Evolutionary conservation across 768 basidiomycete genomes (phyloP).

Genomic region (Russula abietina): DNA sequence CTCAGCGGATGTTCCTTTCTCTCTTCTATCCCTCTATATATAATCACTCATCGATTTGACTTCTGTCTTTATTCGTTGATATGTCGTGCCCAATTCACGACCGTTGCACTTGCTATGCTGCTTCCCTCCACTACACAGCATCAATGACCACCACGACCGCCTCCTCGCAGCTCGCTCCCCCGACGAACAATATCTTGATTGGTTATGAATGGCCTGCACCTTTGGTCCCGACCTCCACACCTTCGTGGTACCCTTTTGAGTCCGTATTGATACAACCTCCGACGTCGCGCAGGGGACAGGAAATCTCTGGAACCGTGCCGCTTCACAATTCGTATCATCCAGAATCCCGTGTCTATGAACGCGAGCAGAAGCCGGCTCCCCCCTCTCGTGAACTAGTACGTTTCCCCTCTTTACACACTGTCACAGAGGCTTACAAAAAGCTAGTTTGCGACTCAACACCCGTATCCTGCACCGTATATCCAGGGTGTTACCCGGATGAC

Average conservation of each 20-base stretch:
- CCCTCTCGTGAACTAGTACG: slow-evolving; percentile 1
- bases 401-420: background rate
- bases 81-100: slow-evolving; percentile 21
- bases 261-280: slow-evolving; percentile 7
- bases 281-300: background rate
- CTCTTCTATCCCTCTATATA: slow-evolving; percentile 7
- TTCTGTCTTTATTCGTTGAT: slow-evolving; percentile 5
- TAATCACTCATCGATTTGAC: slow-evolving; percentile 4
- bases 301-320: background rate
- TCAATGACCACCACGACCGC: slow-evolving; percentile 1
- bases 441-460: background rate
- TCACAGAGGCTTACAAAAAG: background rate
- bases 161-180: slow-evolving; percentile 13
- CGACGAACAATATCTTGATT: slow-evolving; percentile 6
- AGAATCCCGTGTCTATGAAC: background rate
- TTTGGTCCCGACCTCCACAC: background rate
- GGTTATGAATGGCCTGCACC: slow-evolving; percentile 18
- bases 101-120: slow-evolving; percentile 9
- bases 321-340: background rate
- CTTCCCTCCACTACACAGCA: slow-evolving; percentile 10
- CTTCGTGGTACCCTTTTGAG: slow-evolving; percentile 13
- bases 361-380: slow-evolving; percentile 1
- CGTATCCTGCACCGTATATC: slow-evolving; percentile 4
- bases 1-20: slow-evolving; percentile 15
- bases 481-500: slow-evolving; percentile 6